A percentile compares a stretch with the other conserved stretches of the same genome.
Evolutionary conservation across 306 rosid genomes (phyloP).

Genomic region (Pueraria montana): DNA sequence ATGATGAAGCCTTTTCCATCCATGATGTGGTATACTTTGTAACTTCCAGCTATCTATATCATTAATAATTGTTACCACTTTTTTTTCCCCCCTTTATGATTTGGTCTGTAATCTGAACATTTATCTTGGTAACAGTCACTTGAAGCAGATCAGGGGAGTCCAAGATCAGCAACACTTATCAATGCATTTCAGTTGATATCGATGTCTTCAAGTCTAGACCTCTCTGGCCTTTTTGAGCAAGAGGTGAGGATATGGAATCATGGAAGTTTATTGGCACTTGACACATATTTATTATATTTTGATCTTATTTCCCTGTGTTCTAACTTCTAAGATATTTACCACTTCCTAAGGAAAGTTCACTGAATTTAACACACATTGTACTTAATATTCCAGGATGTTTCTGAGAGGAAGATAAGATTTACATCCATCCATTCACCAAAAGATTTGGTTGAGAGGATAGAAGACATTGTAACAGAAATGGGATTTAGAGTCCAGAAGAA

Average conservation of each 20-base stretch:
- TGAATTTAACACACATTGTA: background rate
- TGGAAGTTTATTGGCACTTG: slow-evolving; percentile 7
- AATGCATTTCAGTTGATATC: slow-evolving; percentile 95
- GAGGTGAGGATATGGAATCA: slow-evolving; percentile 62
- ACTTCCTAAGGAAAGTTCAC: slow-evolving; percentile 6
- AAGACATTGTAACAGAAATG: slow-evolving; percentile 76
- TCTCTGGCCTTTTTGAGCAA: slow-evolving; percentile 94
- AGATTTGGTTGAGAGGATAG: slow-evolving; percentile 76
- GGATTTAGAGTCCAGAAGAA: slow-evolving; percentile 82
- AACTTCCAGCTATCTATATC: background rate
- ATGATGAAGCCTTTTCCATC: slow-evolving; percentile 65
- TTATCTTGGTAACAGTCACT: slow-evolving; percentile 55
- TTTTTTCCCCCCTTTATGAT: background rate
- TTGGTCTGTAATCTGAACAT: background rate
- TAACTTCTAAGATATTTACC: background rate
- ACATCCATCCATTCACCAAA: slow-evolving; percentile 81
- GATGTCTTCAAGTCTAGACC: slow-evolving; percentile 87
- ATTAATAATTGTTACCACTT: background rate
- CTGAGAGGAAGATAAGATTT: slow-evolving; percentile 92
- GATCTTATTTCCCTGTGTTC: background rate
- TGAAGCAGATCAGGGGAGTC: slow-evolving; percentile 59
- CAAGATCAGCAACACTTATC: slow-evolving; percentile 63
- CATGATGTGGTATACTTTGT: slow-evolving; percentile 58
- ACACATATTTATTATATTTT: background rate
- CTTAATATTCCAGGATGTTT: slow-evolving; percentile 68